phyloP scores from a whole-genome alignment of 108 stramenopile species.

The Mediolabrus comicus region DNA sequence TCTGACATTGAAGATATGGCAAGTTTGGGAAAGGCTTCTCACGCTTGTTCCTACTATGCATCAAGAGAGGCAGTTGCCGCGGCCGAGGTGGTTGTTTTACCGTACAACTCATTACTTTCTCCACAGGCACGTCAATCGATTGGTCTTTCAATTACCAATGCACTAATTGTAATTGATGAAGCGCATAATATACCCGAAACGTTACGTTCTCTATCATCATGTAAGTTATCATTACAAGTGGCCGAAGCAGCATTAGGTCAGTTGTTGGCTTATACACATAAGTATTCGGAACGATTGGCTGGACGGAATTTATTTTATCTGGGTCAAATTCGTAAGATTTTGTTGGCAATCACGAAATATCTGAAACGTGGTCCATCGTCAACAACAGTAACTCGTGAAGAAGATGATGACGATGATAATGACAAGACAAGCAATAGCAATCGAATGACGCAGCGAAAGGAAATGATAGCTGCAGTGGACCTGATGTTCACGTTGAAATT shows the following conservation, averaged over 20 bases:
- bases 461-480: slow-evolving; percentile 75
- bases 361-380: slow-evolving; percentile 27
- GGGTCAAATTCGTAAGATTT: slow-evolving; percentile 75
- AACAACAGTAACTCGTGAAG: not conserved
- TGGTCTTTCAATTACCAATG: slow-evolving; percentile 71
- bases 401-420: slow-evolving; percentile 7
- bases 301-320: slow-evolving; percentile 79
- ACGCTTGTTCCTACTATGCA: slow-evolving; percentile 96
- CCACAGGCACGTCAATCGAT: slow-evolving; percentile 65
- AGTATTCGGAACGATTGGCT: slow-evolving; percentile 60
- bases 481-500: slow-evolving; percentile 77
- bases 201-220: slow-evolving; percentile 54
- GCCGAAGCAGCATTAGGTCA: slow-evolving; percentile 56
- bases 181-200: slow-evolving; percentile 97
- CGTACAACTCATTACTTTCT: slow-evolving; percentile 87
- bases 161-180: slow-evolving; percentile 94
- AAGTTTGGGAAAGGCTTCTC: slow-evolving; percentile 61
- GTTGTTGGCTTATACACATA: slow-evolving; percentile 50
- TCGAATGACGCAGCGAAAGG: slow-evolving; percentile 7
- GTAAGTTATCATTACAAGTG: slow-evolving; percentile 47
- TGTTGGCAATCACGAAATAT: slow-evolving; percentile 63
- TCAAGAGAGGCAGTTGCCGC: slow-evolving; percentile 70
- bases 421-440: not conserved
- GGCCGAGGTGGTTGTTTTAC: slow-evolving; percentile 92
- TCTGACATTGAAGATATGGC: slow-evolving; percentile 92